Base-by-base conservation (phyloP, 192 early-diverging fungal genomes). In the Gonapodya prolifera region DNA sequence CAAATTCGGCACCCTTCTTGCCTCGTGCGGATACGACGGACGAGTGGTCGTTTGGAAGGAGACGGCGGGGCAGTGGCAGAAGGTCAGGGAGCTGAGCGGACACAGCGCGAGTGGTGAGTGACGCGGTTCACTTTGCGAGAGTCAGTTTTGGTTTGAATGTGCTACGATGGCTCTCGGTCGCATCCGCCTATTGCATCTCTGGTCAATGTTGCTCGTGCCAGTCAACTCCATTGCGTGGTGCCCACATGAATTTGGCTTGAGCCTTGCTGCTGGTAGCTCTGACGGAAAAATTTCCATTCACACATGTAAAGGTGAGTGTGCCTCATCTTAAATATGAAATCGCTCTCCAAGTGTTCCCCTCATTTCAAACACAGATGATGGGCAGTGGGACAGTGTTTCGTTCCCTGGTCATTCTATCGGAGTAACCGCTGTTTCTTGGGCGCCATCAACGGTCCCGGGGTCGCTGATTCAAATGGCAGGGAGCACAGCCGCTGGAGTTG, bases 161-260 rank as follows among this genome's bases (percentile, higher is more conserved):
- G 31, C 8, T 73, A 13, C 31, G 2, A 2, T 18, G 18, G 31
- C 71, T 2, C 29, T 13, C 18, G 71, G 18, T 32, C 71, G 71
- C 28, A 13, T 73, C 28, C 28, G 16, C 71, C 28, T 18, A 2
- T 73, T 8, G 8, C 35, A n/a, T 69, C 45, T 76, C 75, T 16
- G 23, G n/a, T 32, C 23, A 30, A 34, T 23, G 23, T 61, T 61
- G 8, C 45, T 16, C 45, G 8, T 61, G 45, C 35, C 79, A 94
- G 98, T 99, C 35, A 99, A 98, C 80, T 94, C 96, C 23, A 90
- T 99, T 76, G 86, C 93, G 1, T 99, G 96, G 96, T 96, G 94
- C 17, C 95, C 98, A 29, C 96, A 98, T 79, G 98, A 99, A 83
- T 87, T 95, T 75, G 98, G 98, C 30, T 91, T 96, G 18, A 86